Conservation (phyloP, 2,329 filamentous ascomycete species). For the Pestalotiopsis sp. region DNA sequence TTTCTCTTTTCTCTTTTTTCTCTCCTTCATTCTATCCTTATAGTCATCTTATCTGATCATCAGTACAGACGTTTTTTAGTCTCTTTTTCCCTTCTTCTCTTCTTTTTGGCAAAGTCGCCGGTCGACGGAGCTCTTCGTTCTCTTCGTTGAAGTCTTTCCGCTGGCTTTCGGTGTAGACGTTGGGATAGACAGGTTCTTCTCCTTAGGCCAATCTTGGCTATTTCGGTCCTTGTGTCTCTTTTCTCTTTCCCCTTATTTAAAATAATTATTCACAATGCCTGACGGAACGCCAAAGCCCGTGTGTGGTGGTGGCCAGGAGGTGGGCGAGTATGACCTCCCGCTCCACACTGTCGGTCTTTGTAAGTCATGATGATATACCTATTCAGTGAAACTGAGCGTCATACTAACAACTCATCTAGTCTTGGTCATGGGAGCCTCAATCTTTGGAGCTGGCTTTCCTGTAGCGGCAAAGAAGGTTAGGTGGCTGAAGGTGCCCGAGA, state of each 20-base stretch:
- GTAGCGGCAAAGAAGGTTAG: constrained; percentile 56
- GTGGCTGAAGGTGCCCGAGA: constrained; percentile 59
- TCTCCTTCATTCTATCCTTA: constrained; percentile 21
- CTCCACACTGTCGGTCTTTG: constrained; percentile 43
- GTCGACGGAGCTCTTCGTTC: constrained; percentile 7
- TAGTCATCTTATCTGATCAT: constrained; percentile 13
- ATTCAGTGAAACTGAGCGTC: background rate
- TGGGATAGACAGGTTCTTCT: background rate
- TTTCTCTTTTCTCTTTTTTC: background rate
- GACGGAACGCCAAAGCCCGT: constrained; percentile 34
- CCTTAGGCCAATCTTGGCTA: background rate
- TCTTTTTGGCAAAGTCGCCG: constrained; percentile 20
- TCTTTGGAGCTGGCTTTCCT: constrained; percentile 51
- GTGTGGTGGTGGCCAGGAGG: constrained; percentile 37
- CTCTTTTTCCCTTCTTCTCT: constrained; percentile 15
- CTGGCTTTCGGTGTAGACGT: background rate
- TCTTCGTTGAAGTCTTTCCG: background rate
- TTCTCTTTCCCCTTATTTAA: background rate
- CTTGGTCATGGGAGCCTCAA: constrained; percentile 40
- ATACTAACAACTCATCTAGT: constrained; percentile 28
- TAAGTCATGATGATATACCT: constrained; percentile 27
- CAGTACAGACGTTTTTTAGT: constrained; percentile 2
- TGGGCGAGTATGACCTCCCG: constrained; percentile 43
- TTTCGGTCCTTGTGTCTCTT: background rate
- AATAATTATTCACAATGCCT: constrained; percentile 23